phyloP scores from a whole-genome alignment of 176 grass and related monocot species.

The Paspalum notatum region DNA sequence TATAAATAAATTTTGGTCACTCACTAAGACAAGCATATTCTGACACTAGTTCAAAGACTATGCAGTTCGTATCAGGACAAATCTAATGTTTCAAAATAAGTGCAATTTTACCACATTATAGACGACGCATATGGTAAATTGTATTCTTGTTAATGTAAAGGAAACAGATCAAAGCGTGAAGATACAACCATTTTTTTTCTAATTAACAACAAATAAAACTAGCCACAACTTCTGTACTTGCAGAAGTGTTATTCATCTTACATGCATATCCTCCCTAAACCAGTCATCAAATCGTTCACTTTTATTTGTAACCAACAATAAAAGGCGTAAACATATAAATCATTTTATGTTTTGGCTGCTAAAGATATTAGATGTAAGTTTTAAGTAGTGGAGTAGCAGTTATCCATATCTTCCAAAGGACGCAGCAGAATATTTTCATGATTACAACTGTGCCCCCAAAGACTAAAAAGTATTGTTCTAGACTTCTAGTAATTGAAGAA shows the following conservation, averaged over 20 bases:
- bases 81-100: background rate
- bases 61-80: background rate
- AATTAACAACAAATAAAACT: background rate
- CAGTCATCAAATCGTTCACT: background rate
- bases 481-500: slow-evolving; percentile 1
- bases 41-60: background rate
- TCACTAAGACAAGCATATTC: background rate
- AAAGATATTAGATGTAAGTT: background rate
- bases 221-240: background rate
- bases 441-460: background rate
- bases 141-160: background rate
- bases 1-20: background rate
- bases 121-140: slow-evolving; percentile 4
- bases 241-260: background rate
- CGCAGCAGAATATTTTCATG: background rate
- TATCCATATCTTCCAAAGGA: background rate
- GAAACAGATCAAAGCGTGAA: background rate
- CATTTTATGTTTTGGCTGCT: background rate
- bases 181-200: background rate
- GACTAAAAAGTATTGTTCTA: background rate
- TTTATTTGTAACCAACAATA: background rate
- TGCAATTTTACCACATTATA: background rate
- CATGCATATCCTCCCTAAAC: slow-evolving; percentile 12
- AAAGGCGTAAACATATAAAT: background rate
- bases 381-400: no score